A percentile compares a stretch with the other conserved stretches of the same genome.
Evolutionary conservation across 495 filamentous ascomycete species (phyloP).

Genomic region (Podospora didyma): DNA sequence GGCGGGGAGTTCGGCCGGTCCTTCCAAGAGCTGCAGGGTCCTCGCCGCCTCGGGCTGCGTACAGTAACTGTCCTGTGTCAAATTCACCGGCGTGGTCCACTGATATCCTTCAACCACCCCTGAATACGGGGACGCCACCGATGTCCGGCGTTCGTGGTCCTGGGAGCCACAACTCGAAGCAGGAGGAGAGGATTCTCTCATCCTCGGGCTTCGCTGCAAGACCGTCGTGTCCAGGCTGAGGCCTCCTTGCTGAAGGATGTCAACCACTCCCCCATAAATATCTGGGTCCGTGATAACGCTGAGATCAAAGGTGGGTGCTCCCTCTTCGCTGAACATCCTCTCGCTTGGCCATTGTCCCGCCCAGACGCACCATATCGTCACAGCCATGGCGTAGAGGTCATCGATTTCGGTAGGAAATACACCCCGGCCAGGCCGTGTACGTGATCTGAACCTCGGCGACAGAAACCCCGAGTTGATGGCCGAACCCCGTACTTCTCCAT

Average conservation of each 20-base stretch:
- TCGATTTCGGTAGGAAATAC: conserved; percentile 3
- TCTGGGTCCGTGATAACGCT: conserved; percentile 7
- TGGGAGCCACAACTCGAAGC: background rate
- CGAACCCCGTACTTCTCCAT: background rate
- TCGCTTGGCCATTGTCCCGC: background rate
- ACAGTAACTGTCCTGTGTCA: too few relatives aligned
- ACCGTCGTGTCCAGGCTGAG: background rate
- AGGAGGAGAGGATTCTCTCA: background rate
- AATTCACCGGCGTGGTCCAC: too few relatives aligned
- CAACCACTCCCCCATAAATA: conserved; percentile 1
- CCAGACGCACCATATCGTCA: conserved; percentile 9
- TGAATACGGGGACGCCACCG: background rate
- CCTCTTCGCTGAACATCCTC: conserved; percentile 1
- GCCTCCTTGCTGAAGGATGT: conserved; percentile 2
- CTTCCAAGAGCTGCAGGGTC: too few relatives aligned
- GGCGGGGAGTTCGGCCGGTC: too few relatives aligned
- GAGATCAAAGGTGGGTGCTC: background rate
- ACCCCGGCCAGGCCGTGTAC: background rate
- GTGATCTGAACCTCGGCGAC: background rate
- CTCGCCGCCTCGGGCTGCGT: too few relatives aligned
- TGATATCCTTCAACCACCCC: too few relatives aligned
- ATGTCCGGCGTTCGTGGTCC: background rate
- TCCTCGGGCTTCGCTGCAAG: background rate
- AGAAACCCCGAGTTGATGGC: conserved; percentile 2
- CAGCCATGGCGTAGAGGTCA: conserved; percentile 4